Conservation (phyloP, 2,329 filamentous ascomycete genomes). For the Alternaria sp. region DNA sequence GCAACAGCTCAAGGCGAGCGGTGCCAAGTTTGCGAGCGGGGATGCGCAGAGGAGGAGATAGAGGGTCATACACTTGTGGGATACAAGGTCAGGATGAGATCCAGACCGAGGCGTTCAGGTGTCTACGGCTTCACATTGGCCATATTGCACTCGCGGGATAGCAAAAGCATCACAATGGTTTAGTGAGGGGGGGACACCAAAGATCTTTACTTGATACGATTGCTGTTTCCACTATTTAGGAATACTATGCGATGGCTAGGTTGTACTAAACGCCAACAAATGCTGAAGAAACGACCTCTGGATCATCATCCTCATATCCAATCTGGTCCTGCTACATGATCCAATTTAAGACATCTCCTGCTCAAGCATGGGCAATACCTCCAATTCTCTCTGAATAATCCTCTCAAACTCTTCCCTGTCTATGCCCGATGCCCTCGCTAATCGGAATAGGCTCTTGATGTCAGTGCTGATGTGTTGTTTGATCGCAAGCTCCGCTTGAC, state of each 20-base stretch:
- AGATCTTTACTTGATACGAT: not conserved
- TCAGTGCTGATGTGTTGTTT: slow-evolving; percentile 81
- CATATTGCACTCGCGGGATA: not conserved
- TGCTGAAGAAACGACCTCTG: slow-evolving; percentile 5
- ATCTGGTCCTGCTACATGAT: not conserved
- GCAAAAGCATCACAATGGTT: not conserved
- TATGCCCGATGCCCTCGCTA: slow-evolving; percentile 76
- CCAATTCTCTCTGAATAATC: slow-evolving; percentile 74
- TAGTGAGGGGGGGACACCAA: not conserved
- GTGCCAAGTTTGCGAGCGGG: slow-evolving; percentile 37
- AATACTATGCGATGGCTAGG: slow-evolving; percentile 9
- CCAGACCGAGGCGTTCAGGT: not conserved
- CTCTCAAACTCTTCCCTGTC: slow-evolving; percentile 77
- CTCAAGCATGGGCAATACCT: slow-evolving; percentile 74
- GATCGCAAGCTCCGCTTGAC: slow-evolving; percentile 74
- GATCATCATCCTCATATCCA: not conserved
- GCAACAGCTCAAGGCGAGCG: slow-evolving; percentile 47
- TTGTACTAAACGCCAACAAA: slow-evolving; percentile 22
- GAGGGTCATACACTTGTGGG: not conserved
- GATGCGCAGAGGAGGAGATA: slow-evolving; percentile 48
- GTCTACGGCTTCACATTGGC: not conserved
- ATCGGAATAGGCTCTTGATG: slow-evolving; percentile 76
- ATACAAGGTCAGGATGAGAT: not conserved
- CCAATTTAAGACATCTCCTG: slow-evolving; percentile 52
- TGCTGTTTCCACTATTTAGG: not conserved